Conservation (phyloP, 2,329 filamentous ascomycete genomes). For the Xylariaceae sp. region DNA sequence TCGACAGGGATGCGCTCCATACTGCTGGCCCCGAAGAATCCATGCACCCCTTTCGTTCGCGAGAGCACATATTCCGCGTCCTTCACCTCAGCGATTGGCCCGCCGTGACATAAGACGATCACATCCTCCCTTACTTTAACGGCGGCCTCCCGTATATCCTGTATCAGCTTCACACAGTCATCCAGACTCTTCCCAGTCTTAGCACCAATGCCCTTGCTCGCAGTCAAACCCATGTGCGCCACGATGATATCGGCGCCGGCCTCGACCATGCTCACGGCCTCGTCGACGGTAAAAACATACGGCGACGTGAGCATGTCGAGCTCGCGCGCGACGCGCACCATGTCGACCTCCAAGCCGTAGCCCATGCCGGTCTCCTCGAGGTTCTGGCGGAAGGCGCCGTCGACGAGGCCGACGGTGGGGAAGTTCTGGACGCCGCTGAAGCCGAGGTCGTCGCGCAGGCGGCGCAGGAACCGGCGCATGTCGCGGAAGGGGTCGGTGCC, state of each 20-base stretch:
- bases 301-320: slow-evolving; percentile 68
- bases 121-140: slow-evolving; percentile 58
- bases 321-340: slow-evolving; percentile 61
- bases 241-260: slow-evolving; percentile 70
- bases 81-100: slow-evolving; percentile 65
- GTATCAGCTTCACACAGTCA: slow-evolving; percentile 63
- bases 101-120: slow-evolving; percentile 71
- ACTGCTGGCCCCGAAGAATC: slow-evolving; percentile 71
- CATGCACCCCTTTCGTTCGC: slow-evolving; percentile 65
- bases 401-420: slow-evolving; percentile 71
- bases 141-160: slow-evolving; percentile 66
- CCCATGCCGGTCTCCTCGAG: slow-evolving; percentile 75
- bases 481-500: slow-evolving; percentile 70
- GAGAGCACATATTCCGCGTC: slow-evolving; percentile 66
- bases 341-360: slow-evolving; percentile 67
- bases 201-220: slow-evolving; percentile 66
- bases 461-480: slow-evolving; percentile 61
- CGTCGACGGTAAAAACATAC: slow-evolving; percentile 67
- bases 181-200: slow-evolving; percentile 63
- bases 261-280: slow-evolving; percentile 62
- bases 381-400: slow-evolving; percentile 66
- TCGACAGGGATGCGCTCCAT: slow-evolving; percentile 73
- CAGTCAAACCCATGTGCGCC: slow-evolving; percentile 70
- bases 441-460: slow-evolving; percentile 63
- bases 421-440: slow-evolving; percentile 76